These are phyloP conservation scores for Aspergillus ruber DNA, from an alignment of 2,329 filamentous ascomycete genomes.

Conservation along the genomic window DNA sequence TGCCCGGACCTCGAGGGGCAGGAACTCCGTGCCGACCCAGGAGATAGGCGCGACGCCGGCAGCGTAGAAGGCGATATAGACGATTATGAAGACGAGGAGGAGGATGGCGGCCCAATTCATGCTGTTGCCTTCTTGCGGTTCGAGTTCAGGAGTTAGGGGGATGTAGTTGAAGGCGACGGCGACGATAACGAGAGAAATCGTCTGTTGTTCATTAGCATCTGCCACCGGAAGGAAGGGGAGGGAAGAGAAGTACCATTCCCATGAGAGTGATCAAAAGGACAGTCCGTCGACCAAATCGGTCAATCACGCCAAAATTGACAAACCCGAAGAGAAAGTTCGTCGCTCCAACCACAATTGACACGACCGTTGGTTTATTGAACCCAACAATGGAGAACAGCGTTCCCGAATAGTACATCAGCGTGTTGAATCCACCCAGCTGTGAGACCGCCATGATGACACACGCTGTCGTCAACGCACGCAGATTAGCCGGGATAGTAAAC, in stretches of 20 bases:
- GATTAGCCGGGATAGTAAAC: slow-evolving; percentile 38
- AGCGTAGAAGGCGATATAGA: slow-evolving; percentile 41
- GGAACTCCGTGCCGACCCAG: slow-evolving; percentile 45
- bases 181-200: slow-evolving; percentile 20
- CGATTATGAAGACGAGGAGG: slow-evolving; percentile 40
- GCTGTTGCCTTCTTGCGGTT: slow-evolving; percentile 23
- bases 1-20: slow-evolving; percentile 44
- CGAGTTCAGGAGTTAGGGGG: slow-evolving; percentile 39
- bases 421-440: slow-evolving; percentile 42
- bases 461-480: slow-evolving; percentile 39
- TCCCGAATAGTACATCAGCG: slow-evolving; percentile 40
- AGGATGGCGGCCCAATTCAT: slow-evolving; percentile 31
- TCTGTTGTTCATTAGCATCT: slow-evolving; percentile 7
- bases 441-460: slow-evolving; percentile 46
- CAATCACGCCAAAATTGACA: slow-evolving; percentile 42
- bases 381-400: slow-evolving; percentile 44
- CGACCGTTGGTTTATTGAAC: slow-evolving; percentile 44
- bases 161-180: slow-evolving; percentile 44
- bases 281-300: slow-evolving; percentile 39
- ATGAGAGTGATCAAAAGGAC: slow-evolving; percentile 39
- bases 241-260: slow-evolving; percentile 32
- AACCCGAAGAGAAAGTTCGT: slow-evolving; percentile 43
- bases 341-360: slow-evolving; percentile 36
- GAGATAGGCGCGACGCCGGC: slow-evolving; percentile 43
- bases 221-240: background rate